Evolutionary conservation across 176 grass and related monocot genomes (phyloP), one percentile per base, ranked within the genome.

Genomic region (Saccharum spontaneum): DNA sequence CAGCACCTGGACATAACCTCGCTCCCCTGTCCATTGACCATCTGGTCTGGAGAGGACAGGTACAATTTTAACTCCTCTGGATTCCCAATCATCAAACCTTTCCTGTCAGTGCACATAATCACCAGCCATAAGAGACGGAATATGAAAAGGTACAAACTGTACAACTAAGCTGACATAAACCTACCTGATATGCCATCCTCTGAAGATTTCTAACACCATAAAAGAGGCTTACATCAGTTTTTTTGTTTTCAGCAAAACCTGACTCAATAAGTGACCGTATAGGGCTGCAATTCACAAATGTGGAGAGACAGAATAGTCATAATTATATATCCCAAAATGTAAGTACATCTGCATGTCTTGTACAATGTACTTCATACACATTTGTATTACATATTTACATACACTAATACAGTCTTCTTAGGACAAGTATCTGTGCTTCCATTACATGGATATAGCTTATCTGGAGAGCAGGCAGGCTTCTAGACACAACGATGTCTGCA

Each of bases 201-300:
- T 92, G 88, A 77, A 92, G 90, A 34, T 92, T 97, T 73, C 92
- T 94, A 83, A 91, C 92, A 18, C 94, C 94, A 88, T 92, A 97
- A 79, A 94, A 97, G 81, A 97, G 92, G 78, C 54, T 89, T 34
- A 94, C 78, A 70, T 89, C 84, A 75, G 87, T 67, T 46, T 87
- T 86, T 72, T 86, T 70, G 49, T 75, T 87, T 85, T 74, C 83
- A 7, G 50, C 36, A 78, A 97, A 89, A 87, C 72, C 90, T 71
- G 92, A 92, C 69, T 94, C 94, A 11, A 97, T 83, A 52, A 97
- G 88, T 20, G 92, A 92, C 20, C 92, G 86, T 61, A 97, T 97
- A 30, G 92, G 92, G 81, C 92, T 94, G 74, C 55, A 43, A n/a
- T 59, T 59, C 2, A 31, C 2, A 69, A 52, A 76, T n/a, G 57